Evolutionary conservation across 768 basidiomycete species (phyloP), one percentile per base, ranked within the genome.

Genomic region (Kondoa malvinella): DNA sequence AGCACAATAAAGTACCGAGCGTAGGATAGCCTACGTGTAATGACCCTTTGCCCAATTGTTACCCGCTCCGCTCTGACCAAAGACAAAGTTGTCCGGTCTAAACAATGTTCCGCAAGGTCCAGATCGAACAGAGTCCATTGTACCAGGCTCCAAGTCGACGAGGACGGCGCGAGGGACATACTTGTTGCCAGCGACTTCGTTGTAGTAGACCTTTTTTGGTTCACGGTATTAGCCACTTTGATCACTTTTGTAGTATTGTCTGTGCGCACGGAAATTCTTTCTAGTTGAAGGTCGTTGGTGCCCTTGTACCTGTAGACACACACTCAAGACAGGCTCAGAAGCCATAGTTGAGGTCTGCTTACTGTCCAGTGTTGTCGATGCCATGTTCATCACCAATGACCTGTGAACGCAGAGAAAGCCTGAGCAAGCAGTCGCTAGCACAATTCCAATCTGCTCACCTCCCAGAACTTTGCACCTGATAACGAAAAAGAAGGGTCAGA

Each of bases 11-110:
- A 40, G 57, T 50, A 17, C 58, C 33, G 14, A 14, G 58, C 25
- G 16, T 3, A 61, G 61, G 56, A 57, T 34, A 3, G 31, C 61
- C 66, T 78, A 77, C 67, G 78, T 78, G 76, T 78, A 78, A 69
- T 78, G 78, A 73, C 94, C 94, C 86, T 97, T 99, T 27, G 95
- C 94, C 95, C 95, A 97, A 82, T 97, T 97, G 85, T 99, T 70
- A 34, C 69, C 69, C 32, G 69, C 69, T 78, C 86, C 91, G 25
- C 67, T 69, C 80, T 97, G 94, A 67, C 92, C 94, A 72, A 92
- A 95, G 75, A 96, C 91, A 73, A 77, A 94, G 83, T 95, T 96
- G 81, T 95, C 92, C 40, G 92, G 92, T 26, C 70, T 29, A 63
- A 71, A 71, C 14, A 71, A 66, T 26, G 61, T 56, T 32, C 69